Evolutionary conservation across 345 rosid genomes (phyloP).

Genomic region (Psidium friedrichsthalianum): DNA sequence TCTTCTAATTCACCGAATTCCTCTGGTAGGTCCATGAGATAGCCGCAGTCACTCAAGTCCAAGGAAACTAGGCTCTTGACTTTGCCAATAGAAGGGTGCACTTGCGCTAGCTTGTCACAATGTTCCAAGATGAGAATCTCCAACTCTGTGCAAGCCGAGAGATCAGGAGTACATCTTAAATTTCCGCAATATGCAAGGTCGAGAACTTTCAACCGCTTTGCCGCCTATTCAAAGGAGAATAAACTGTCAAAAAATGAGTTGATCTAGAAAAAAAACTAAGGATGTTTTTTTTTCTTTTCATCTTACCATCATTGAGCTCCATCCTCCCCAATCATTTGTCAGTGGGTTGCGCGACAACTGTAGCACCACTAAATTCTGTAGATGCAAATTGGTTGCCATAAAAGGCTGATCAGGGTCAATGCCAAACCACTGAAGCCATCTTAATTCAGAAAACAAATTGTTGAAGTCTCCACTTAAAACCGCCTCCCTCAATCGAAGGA

Average conservation of each 20-base stretch:
- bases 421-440: not conserved
- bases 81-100: not conserved
- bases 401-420: not conserved
- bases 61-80: not conserved
- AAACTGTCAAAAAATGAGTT: not conserved
- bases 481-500: rapidly evolving
- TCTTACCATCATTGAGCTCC: not conserved
- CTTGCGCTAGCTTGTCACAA: rapidly evolving
- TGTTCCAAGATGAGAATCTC: rapidly evolving
- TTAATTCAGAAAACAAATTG: not conserved
- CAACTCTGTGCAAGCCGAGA: not conserved
- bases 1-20: not conserved
- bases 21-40: rapidly evolving
- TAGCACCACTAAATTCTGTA: not conserved
- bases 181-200: rapidly evolving
- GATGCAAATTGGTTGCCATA: not conserved
- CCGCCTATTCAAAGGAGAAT: not conserved
- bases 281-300: not conserved
- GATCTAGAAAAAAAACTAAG: too few species aligned
- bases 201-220: not conserved
- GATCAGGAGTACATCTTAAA: not conserved
- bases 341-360: not conserved
- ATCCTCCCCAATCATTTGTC: not conserved
- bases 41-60: rapidly evolving
- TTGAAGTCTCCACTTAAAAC: not conserved